Evolutionary conservation across 1,139 yeast genomes (phyloP).

Genomic region (Pichia sp.): DNA sequence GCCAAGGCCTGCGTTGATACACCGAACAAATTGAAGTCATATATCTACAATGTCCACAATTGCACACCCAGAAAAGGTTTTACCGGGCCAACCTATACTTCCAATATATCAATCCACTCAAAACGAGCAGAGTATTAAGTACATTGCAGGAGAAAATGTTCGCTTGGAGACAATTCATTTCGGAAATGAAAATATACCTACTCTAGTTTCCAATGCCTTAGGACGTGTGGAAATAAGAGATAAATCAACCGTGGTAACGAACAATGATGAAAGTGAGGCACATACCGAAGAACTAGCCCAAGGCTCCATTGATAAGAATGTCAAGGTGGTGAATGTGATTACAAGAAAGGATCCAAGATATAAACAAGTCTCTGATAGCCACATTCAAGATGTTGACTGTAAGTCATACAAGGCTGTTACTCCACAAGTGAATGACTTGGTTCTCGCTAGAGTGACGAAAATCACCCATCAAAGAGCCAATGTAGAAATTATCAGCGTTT

Average conservation of each 20-base stretch:
- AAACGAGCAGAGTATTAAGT: conserved; percentile 25
- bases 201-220: conserved; percentile 60
- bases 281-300: conserved; percentile 15
- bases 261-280: conserved; percentile 12
- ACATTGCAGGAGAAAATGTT: conserved; percentile 43
- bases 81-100: conserved; percentile 71
- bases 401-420: conserved; percentile 40
- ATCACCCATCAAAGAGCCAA: conserved; percentile 63
- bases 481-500: conserved; percentile 73
- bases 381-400: conserved; percentile 2
- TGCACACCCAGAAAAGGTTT: conserved; percentile 32
- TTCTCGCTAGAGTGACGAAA: conserved; percentile 67
- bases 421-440: conserved; percentile 83
- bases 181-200: conserved; percentile 27
- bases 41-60: conserved; percentile 9
- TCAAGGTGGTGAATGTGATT: conserved; percentile 17
- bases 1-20: no score
- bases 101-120: conserved; percentile 29
- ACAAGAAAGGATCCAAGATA: conserved; percentile 20
- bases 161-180: conserved; percentile 18
- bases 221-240: conserved; percentile 41
- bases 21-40: neutral
- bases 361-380: neutral
- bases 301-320: conserved; percentile 14
- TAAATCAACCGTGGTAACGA: no score